phyloP scores from a whole-genome alignment of 257 asterid species.

The Echites panduratus region DNA sequence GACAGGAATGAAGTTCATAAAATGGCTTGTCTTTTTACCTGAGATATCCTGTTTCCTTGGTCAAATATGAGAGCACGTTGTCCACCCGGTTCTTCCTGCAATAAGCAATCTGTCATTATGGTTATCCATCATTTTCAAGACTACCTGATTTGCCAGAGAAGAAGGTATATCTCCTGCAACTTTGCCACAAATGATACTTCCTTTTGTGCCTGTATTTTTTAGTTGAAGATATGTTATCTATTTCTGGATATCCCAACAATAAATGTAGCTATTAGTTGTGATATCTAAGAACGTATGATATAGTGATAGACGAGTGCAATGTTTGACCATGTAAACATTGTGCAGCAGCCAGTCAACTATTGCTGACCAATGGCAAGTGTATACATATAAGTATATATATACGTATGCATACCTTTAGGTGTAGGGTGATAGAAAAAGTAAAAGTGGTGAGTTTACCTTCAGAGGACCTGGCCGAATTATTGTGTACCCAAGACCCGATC shows the following conservation, averaged over 20 bases:
- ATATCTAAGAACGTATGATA: background rate
- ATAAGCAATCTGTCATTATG: background rate
- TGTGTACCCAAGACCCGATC: conserved; percentile 97
- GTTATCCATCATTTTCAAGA: background rate
- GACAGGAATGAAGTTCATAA: background rate
- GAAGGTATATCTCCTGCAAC: background rate
- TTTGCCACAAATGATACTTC: background rate
- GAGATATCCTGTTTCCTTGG: conserved; percentile 96
- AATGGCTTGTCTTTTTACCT: conserved; percentile 35
- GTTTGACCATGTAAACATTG: background rate
- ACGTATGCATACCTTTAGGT: background rate
- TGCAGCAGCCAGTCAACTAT: background rate
- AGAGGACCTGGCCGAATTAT: conserved; percentile 93
- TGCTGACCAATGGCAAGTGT: background rate
- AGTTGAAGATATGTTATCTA: background rate
- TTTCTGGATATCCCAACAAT: background rate
- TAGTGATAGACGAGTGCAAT: background rate
- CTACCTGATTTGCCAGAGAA: background rate
- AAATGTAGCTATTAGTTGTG: background rate
- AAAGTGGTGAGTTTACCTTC: conserved; percentile 40
- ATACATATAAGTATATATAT: background rate
- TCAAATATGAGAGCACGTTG: conserved; percentile 93
- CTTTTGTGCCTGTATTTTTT: background rate
- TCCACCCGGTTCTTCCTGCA: conserved; percentile 99
- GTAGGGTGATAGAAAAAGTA: background rate